phyloP scores from a whole-genome alignment of 75 land plant genomes.

The Selaginella tamariscina region DNA sequence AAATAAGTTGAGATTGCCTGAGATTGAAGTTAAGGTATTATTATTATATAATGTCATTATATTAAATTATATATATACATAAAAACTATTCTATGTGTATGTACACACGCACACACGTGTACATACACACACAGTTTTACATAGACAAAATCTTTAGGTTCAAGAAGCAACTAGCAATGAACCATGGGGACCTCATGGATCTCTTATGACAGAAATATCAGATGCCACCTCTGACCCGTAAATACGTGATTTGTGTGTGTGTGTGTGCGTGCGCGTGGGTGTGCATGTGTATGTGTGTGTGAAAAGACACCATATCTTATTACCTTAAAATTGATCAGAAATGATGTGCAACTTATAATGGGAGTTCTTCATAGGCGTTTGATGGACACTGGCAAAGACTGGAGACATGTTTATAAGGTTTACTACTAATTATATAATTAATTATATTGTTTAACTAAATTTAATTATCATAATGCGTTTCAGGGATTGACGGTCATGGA shows the following conservation, averaged over 20 bases:
- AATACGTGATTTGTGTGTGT: too few species aligned
- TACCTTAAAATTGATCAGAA: not conserved
- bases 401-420: conserved; percentile 12
- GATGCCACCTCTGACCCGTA: conserved; percentile 2
- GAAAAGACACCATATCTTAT: not conserved
- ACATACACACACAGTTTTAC: not conserved
- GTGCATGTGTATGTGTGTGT: not conserved
- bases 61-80: too few species aligned
- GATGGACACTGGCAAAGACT: conserved; percentile 4
- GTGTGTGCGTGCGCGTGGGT: not conserved
- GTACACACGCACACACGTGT: not conserved
- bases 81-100: too few species aligned
- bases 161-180: conserved; percentile 1
- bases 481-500: conserved; percentile 1
- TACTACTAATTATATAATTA: not conserved
- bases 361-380: not conserved
- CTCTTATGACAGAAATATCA: conserved; percentile 5
- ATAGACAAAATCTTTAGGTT: not conserved
- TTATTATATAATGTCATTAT: too few species aligned
- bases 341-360: conserved; percentile 6
- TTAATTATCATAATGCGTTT: too few species aligned
- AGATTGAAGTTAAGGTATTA: conserved; percentile 1
- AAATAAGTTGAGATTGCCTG: not conserved
- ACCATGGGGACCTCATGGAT: conserved; percentile 12
- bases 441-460: too few species aligned